Evolutionary conservation across 2,329 filamentous ascomycete genomes (phyloP).

Genomic region (Fusarium haematococcum): DNA sequence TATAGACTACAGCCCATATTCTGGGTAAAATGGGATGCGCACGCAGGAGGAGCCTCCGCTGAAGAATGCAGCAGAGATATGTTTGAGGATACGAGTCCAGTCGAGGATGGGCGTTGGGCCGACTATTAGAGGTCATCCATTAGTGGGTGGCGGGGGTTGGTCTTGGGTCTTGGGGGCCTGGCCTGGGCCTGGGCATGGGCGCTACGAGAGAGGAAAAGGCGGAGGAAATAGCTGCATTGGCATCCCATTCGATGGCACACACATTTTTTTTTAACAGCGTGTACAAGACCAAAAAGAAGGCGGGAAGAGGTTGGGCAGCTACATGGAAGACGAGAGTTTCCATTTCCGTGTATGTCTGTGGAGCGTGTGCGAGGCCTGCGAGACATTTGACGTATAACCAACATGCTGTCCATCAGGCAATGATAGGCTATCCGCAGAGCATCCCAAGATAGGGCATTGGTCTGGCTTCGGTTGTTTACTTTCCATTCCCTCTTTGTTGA

Average conservation of each 20-base stretch:
- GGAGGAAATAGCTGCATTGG: constrained; percentile 25
- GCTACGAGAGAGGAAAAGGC: constrained; percentile 12
- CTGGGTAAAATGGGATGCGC: constrained; percentile 11
- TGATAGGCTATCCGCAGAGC: constrained; percentile 4
- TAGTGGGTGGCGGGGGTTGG: constrained; percentile 39
- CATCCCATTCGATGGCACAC: constrained; percentile 13
- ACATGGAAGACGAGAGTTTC: constrained; percentile 1
- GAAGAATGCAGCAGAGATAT: constrained; percentile 12
- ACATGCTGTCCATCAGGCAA: background rate
- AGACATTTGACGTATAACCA: constrained; percentile 13
- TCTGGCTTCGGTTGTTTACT: background rate
- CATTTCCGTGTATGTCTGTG: constrained; percentile 5
- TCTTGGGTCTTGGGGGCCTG: constrained; percentile 20
- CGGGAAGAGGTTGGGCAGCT: constrained; percentile 9
- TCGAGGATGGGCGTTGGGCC: constrained; percentile 28
- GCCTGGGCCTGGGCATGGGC: constrained; percentile 5
- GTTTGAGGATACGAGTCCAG: constrained; percentile 18
- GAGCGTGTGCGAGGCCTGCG: constrained; percentile 1
- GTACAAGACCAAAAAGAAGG: background rate
- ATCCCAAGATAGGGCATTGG: background rate
- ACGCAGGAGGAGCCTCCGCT: constrained; percentile 15
- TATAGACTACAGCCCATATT: constrained; percentile 28
- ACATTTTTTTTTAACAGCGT: constrained; percentile 2
- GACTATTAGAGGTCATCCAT: constrained; percentile 31
- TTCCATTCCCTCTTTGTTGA: background rate